Evolutionary conservation across 371 early-diverging fungal species (phyloP).

Genomic region (Mortierella sp.): DNA sequence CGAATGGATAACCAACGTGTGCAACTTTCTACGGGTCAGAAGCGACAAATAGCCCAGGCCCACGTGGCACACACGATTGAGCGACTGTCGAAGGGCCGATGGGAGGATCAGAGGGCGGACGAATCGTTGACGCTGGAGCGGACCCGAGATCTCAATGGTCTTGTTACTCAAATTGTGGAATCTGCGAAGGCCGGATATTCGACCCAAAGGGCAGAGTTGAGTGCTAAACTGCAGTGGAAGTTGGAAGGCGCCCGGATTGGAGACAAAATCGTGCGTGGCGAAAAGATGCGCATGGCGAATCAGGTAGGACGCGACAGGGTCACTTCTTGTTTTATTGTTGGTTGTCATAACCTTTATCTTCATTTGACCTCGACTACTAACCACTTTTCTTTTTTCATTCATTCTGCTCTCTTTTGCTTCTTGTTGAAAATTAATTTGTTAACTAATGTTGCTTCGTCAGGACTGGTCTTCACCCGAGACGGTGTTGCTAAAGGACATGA

Average conservation of each 20-base stretch:
- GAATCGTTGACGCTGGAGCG: slow-evolving; percentile 11
- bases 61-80: slow-evolving; percentile 43
- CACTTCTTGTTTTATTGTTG: too few species aligned
- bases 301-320: slow-evolving; percentile 12
- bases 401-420: slow-evolving; percentile 3
- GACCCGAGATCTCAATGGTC: slow-evolving; percentile 33
- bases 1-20: slow-evolving; percentile 65
- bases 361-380: not conserved
- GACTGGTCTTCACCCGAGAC: slow-evolving; percentile 61
- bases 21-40: slow-evolving; percentile 41
- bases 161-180: slow-evolving; percentile 46
- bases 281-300: slow-evolving; percentile 44
- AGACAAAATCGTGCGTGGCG: slow-evolving; percentile 38
- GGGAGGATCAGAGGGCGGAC: slow-evolving; percentile 55
- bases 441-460: slow-evolving; percentile 25
- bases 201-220: slow-evolving; percentile 39
- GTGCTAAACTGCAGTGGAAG: slow-evolving; percentile 43
- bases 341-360: not conserved
- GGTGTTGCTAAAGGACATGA: slow-evolving; percentile 59
- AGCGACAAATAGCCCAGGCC: slow-evolving; percentile 27
- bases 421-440: too few species aligned
- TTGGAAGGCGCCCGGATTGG: slow-evolving; percentile 46
- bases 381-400: not conserved
- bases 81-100: slow-evolving; percentile 57
- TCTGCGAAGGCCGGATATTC: slow-evolving; percentile 26